Percentiles rank a stretch among this genome's conserved stretches.
Conservation (phyloP, 257 asterid species). For the Echites panduratus region DNA sequence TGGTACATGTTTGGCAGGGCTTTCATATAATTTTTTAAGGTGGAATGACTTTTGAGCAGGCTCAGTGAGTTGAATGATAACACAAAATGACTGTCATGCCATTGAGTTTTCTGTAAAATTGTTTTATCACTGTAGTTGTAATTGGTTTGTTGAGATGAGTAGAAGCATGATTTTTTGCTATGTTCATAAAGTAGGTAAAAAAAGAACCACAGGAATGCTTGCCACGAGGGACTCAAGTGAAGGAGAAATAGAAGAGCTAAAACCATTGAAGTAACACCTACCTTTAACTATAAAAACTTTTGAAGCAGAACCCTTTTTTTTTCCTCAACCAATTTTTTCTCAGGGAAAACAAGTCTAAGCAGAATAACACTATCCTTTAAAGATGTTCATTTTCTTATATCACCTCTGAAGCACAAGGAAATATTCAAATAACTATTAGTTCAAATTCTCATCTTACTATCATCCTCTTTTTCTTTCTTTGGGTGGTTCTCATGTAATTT, state of each 20-base stretch:
- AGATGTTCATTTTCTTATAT: background rate
- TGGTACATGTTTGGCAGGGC: too few relatives aligned
- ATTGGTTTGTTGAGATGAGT: background rate
- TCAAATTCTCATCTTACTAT: background rate
- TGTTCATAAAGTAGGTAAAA: background rate
- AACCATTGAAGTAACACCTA: background rate
- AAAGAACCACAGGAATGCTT: background rate
- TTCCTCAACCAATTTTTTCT: background rate
- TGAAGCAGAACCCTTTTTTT: background rate
- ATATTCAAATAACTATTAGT: background rate
- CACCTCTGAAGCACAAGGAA: background rate
- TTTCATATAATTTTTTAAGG: too few relatives aligned
- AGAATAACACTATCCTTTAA: background rate
- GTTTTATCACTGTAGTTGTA: background rate
- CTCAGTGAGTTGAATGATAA: too few relatives aligned
- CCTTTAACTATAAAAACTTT: background rate
- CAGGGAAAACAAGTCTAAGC: background rate
- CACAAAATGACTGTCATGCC: too few relatives aligned
- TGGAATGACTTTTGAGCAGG: too few relatives aligned
- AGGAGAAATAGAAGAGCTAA: background rate
- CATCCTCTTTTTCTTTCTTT: background rate
- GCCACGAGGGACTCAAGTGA: background rate
- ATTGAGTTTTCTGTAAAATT: too few relatives aligned
- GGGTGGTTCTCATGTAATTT: background rate
- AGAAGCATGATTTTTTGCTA: background rate